Evolutionary conservation across 2,329 filamentous ascomycete species (phyloP).

Genomic region (Colletotrichum phormii): DNA sequence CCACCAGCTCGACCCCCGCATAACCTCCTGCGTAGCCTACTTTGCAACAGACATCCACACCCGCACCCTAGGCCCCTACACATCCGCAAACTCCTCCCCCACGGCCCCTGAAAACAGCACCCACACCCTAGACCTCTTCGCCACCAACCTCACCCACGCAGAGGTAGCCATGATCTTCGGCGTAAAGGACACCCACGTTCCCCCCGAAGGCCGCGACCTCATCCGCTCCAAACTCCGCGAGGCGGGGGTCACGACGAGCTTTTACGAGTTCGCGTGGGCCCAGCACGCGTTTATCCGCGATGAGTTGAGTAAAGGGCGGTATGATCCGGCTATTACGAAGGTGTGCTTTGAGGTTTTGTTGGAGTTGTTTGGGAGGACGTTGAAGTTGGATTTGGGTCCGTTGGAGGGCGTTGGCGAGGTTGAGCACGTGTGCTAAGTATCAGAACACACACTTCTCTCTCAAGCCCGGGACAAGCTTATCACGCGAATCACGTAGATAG

Average conservation of each 20-base stretch:
- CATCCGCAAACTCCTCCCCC: conserved; percentile 59
- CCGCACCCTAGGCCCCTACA: conserved; percentile 75
- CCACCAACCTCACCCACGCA: conserved; percentile 75
- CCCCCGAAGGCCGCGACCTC: conserved; percentile 82
- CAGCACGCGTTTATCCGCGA: conserved; percentile 96
- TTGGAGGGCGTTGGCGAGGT: conserved; percentile 71
- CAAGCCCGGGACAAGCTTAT: no score
- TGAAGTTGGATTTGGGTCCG: conserved; percentile 83
- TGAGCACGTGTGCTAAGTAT: conserved; percentile 78
- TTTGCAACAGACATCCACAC: conserved; percentile 94
- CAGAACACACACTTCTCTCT: no score
- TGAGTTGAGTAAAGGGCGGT: conserved; percentile 92
- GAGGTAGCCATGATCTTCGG: conserved; percentile 93
- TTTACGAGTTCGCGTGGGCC: conserved; percentile 92
- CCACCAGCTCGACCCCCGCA: conserved; percentile 74
- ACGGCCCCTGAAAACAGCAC: conserved; percentile 51
- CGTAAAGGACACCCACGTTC: conserved; percentile 90
- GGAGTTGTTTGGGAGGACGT: conserved; percentile 82
- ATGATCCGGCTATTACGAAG: conserved; percentile 87
- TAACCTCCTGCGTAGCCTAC: conserved; percentile 84
- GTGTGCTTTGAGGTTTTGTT: conserved; percentile 92
- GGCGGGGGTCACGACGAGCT: conserved; percentile 79
- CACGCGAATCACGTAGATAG: neutral
- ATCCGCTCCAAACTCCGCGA: conserved; percentile 86
- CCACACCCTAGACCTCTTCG: conserved; percentile 66